Base-by-base conservation (phyloP, 2,329 filamentous ascomycete genomes). In the Colletotrichum sp. region DNA sequence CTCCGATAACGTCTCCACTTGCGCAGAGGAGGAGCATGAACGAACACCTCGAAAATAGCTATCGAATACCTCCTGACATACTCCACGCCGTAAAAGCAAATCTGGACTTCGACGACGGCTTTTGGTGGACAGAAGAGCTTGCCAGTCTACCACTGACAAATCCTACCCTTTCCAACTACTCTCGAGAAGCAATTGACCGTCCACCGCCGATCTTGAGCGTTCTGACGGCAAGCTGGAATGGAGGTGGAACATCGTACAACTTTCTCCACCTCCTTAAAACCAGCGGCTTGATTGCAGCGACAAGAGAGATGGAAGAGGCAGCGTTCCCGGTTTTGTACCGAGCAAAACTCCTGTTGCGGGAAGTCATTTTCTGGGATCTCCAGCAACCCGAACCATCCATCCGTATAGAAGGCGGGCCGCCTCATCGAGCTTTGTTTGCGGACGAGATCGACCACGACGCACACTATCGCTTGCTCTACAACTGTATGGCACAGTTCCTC, bases 91-190 rank as follows among this genome's bases (percentile, higher is more conserved):
- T 89, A 18, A 86, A 86, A 70, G 79, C 82, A 5, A 85, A 87
- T 69, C 80, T 90, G 5, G 90, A 92, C 78, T 91, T 90, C 71
- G 85, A 89, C 36, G 90, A 92, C 78, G 86, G 86, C 3, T 92
- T 92, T 79, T 92, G 90, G 90, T 90, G 89, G 88, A 89, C 87
- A 18, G 89, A 90, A 64, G 87, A 90, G 77, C 81, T 89, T 28
- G 86, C 86, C 9, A 84, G 80, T 62, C 76, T 86, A 44, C 84
- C 86, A 13, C 83, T 84, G 32, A 78, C 82, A 3, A 87, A 87
- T 63, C 84, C 85, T 6, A 82, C 84, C 6, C 75, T 84, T 12
- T 82, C 86, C 5, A 83, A 81, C 4, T 88, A 86, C 78, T 82
- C 81, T 18, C 83, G 83, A 72, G 85, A 87, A 4, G 80, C 84